A percentile compares a stretch with the other conserved stretches of the same genome.
Conservation (phyloP, 2,329 filamentous ascomycete genomes). For the Colletotrichum sp. region DNA sequence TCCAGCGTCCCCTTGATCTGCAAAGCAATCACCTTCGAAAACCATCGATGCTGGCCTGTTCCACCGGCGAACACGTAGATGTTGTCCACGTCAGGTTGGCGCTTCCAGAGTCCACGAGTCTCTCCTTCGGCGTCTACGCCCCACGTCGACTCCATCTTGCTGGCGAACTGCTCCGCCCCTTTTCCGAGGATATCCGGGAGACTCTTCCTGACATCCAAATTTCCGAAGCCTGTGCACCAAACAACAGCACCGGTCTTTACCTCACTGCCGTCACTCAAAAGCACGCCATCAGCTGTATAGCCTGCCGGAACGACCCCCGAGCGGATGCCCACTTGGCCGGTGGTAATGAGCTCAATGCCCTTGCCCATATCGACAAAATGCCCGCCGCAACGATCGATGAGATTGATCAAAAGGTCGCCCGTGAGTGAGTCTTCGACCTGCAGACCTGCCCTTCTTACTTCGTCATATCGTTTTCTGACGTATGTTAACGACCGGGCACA, state of each 20-base stretch:
- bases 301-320: slow-evolving; percentile 29
- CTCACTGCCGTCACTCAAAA: slow-evolving; percentile 31
- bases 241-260: slow-evolving; percentile 36
- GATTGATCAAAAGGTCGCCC: slow-evolving; percentile 17
- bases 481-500: not conserved
- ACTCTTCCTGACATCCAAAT: slow-evolving; percentile 30
- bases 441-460: not conserved
- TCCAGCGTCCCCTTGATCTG: slow-evolving; percentile 40
- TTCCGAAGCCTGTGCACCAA: slow-evolving; percentile 41
- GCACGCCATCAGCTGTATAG: slow-evolving; percentile 31
- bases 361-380: slow-evolving; percentile 40
- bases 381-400: slow-evolving; percentile 35
- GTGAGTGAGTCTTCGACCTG: slow-evolving; percentile 9
- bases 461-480: slow-evolving; percentile 7
- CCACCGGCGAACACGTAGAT: slow-evolving; percentile 39
- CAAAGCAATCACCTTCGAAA: slow-evolving; percentile 32
- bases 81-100: slow-evolving; percentile 33
- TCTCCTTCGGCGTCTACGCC: slow-evolving; percentile 47
- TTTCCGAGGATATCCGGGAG: slow-evolving; percentile 32
- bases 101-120: slow-evolving; percentile 44
- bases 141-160: slow-evolving; percentile 41
- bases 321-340: slow-evolving; percentile 31
- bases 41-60: slow-evolving; percentile 36
- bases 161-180: slow-evolving; percentile 29
- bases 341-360: slow-evolving; percentile 32